Base-by-base conservation (phyloP, 441 rosid species). In the Corymbia calophylla region DNA sequence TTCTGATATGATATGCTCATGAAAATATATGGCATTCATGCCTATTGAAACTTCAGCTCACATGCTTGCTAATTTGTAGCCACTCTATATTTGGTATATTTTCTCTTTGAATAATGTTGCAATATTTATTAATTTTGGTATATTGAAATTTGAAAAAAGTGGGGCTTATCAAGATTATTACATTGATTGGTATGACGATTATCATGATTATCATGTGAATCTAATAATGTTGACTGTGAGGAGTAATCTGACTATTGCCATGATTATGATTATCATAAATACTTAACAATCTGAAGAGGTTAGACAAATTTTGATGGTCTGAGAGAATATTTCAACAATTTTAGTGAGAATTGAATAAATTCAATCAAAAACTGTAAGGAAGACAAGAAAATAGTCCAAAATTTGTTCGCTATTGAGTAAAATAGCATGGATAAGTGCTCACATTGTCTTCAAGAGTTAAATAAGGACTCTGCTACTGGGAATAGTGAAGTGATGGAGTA, bases 61-160 rank as follows among this genome's bases (percentile, higher is more conserved):
- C 1, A 12, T 0, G 10, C 25, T 27, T 60, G 0, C 31, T 11
- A 0, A 60, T 60, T 60, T 12, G 66, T 5, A 27, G 66, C 66
- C 66, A 60, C 31, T 1, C 66, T 5, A 11, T 12, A 1, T 0
- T 60, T 60, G 66, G 31, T 60, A 12, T 2, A 58, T 9, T 10
- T 10, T 58, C n/a, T 58, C 6, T 58, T 58, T 58, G 1, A 58
- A 58, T 25, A 25, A 4, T 25, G n/a, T 58, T 25, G 1, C n/a
- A 58, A 25, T 60, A 5, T 27, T 10, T 25, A 58, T 58, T 2
- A 10, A 5, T 8, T 25, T 0, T 58, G 3, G 2, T 10, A 25
- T 58, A 1, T 10, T 9, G 0, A 58, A 25, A 58, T 23, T 58
- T 58, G n/a, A 9, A 25, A 58, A 58, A 5, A 58, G n/a, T 23